These are phyloP conservation scores for Gremmenia infestans DNA, from an alignment of 2,329 filamentous ascomycete species.

Conservation along the genomic window DNA sequence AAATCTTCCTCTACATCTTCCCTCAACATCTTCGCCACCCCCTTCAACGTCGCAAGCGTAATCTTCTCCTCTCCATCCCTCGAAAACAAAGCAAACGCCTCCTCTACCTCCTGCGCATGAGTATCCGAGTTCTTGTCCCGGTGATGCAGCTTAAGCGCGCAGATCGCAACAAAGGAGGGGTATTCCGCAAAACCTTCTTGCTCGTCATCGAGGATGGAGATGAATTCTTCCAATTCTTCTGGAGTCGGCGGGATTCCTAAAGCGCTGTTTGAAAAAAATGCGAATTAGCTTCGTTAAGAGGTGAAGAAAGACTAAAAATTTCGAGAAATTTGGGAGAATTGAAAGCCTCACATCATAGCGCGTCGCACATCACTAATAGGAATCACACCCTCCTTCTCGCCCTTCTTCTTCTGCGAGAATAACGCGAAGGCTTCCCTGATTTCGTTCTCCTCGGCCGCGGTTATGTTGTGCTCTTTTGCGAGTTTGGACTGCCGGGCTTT, in stretches of 20 bases:
- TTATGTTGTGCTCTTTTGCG: conserved; percentile 85
- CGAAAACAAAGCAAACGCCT: conserved; percentile 79
- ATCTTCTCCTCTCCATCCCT: conserved; percentile 58
- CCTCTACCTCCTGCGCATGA: conserved; percentile 64
- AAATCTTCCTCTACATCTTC: conserved; percentile 80
- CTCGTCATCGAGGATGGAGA: conserved; percentile 79
- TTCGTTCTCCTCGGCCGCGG: conserved; percentile 77
- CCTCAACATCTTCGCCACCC: conserved; percentile 75
- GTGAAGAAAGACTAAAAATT: background rate
- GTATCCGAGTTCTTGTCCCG: conserved; percentile 46
- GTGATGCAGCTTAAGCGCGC: conserved; percentile 76
- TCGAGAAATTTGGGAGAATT: conserved; percentile 21
- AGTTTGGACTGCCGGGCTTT: conserved; percentile 73
- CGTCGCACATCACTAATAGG: conserved; percentile 51
- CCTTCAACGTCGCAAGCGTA: conserved; percentile 69
- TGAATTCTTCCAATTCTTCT: conserved; percentile 69
- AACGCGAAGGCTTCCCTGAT: conserved; percentile 86
- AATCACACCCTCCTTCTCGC: conserved; percentile 60
- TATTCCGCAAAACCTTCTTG: conserved; percentile 73
- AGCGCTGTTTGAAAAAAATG: conserved; percentile 51
- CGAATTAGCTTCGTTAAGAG: background rate
- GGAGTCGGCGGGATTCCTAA: conserved; percentile 66
- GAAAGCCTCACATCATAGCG: conserved; percentile 56
- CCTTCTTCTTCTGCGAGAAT: conserved; percentile 66
- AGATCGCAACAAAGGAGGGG: conserved; percentile 78